Conservation (phyloP, 192 early-diverging fungal genomes). For the Lunasporangiospora selenospora region DNA sequence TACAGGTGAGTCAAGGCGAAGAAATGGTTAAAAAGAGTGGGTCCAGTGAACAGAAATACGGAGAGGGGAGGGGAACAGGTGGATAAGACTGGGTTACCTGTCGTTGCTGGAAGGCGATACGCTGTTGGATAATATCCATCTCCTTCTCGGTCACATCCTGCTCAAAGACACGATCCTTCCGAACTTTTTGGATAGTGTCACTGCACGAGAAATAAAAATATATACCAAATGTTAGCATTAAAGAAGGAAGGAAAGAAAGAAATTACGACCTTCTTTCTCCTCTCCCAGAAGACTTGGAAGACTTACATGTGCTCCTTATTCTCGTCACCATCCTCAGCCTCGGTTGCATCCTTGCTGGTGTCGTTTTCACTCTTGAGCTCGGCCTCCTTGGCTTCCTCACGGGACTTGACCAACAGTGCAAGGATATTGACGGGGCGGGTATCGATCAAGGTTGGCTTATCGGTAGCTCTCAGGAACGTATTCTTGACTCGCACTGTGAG, state of each 20-base stretch:
- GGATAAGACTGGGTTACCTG: conserved; percentile 55
- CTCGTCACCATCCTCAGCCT: conserved; percentile 34
- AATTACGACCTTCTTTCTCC: background rate
- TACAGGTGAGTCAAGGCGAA: background rate
- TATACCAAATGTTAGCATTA: too few relatives aligned
- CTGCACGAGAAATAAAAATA: conserved; percentile 39
- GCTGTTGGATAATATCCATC: conserved; percentile 88
- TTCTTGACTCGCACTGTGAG: conserved; percentile 32
- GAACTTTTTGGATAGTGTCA: conserved; percentile 74
- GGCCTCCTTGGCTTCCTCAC: conserved; percentile 24
- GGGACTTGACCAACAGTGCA: conserved; percentile 18
- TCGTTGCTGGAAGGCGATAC: conserved; percentile 89
- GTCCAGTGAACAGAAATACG: background rate
- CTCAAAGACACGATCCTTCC: conserved; percentile 89
- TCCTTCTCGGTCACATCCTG: conserved; percentile 92
- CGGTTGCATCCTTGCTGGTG: conserved; percentile 21
- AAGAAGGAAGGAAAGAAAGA: too few relatives aligned
- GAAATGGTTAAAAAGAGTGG: background rate
- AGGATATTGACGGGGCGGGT: conserved; percentile 32
- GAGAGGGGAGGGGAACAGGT: background rate
- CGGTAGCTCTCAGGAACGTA: conserved; percentile 1
- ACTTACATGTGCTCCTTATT: conserved; percentile 44
- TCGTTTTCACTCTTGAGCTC: conserved; percentile 25
- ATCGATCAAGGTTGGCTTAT: conserved; percentile 25
- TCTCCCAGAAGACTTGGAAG: background rate